A percentile compares a stretch with the other conserved stretches of the same genome.
Conservation (phyloP, 169 alveolate species). For the Prorocentrum cordatum region DNA sequence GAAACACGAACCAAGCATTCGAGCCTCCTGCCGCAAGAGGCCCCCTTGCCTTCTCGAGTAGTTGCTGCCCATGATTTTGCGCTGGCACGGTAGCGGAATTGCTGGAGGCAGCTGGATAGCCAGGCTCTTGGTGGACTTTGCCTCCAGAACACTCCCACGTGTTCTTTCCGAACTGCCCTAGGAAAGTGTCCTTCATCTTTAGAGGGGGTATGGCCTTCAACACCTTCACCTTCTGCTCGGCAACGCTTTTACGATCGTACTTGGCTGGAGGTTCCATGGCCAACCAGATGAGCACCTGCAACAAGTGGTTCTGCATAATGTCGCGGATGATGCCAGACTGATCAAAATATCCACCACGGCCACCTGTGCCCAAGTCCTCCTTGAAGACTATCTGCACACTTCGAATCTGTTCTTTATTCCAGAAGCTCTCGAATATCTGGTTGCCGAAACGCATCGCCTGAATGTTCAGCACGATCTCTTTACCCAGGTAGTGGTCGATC, state of each 20-base stretch:
- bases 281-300: constrained; percentile 73
- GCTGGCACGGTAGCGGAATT: too few relatives aligned
- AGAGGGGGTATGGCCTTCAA: constrained; percentile 74
- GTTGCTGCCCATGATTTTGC: too few relatives aligned
- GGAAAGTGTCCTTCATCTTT: background rate
- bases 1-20: too few relatives aligned
- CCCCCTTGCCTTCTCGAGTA: too few relatives aligned
- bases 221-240: constrained; percentile 76
- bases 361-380: constrained; percentile 69
- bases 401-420: constrained; percentile 72
- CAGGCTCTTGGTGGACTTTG: background rate
- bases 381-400: constrained; percentile 74
- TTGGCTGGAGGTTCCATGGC: constrained; percentile 77
- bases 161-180: background rate
- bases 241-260: constrained; percentile 72
- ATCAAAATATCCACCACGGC: background rate
- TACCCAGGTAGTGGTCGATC: constrained; percentile 77
- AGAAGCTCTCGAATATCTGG: constrained; percentile 70
- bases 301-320: constrained; percentile 77
- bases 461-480: constrained; percentile 76
- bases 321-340: constrained; percentile 68
- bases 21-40: too few relatives aligned
- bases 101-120: too few relatives aligned
- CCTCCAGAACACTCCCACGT: background rate
- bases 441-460: constrained; percentile 75